Base-by-base conservation (phyloP, 2,329 filamentous ascomycete genomes). In the Bisporella sp. region DNA sequence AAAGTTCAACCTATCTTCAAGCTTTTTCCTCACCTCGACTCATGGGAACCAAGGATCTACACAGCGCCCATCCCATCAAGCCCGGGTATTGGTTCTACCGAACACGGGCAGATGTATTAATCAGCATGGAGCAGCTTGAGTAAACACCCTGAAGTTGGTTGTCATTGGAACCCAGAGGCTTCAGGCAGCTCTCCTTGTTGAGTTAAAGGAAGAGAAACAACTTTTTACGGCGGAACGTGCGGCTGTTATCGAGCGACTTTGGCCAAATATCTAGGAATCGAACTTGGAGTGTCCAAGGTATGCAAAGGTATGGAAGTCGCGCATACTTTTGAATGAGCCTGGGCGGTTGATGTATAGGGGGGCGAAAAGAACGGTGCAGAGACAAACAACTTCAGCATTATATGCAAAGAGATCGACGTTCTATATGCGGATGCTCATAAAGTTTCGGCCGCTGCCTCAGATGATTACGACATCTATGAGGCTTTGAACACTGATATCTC, bases 31-130 rank as follows among this genome's bases (percentile, higher is more conserved):
- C 58, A 69, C 0, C 43, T 64, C 6, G 43, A 62, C 1, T 58
- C 65, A 41, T 72, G 68, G 45, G 55, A 4, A 69, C 64, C 4
- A 65, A 66, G 31, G 71, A 74, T 52, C 57, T 73, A 0, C 73
- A 60, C 41, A 55, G 52, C 1, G 59, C 47, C 8, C 71, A 73
- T 51, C 67, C 71, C 0, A 63, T 57, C 1, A 66, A 68, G 8
- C 54, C 60, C 1, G 53, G 53, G 31, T 57, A 67, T 1, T 73
- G 68, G 67, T 60, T 57, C 4, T 70, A 62, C 48, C 35, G 59
- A 21, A 69, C 67, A 6, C 59, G 70, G 5, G 52, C 56, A 9
- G 71, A 74, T 49, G 71, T 57, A 62, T 72, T 12, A 67, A 54
- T 68, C 5, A 55, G 57, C 0, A 66, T 71, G 61, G 70, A 73